These are phyloP conservation scores for Corylus avellana DNA, from an alignment of 306 rosid genomes.

Conservation along the genomic window DNA sequence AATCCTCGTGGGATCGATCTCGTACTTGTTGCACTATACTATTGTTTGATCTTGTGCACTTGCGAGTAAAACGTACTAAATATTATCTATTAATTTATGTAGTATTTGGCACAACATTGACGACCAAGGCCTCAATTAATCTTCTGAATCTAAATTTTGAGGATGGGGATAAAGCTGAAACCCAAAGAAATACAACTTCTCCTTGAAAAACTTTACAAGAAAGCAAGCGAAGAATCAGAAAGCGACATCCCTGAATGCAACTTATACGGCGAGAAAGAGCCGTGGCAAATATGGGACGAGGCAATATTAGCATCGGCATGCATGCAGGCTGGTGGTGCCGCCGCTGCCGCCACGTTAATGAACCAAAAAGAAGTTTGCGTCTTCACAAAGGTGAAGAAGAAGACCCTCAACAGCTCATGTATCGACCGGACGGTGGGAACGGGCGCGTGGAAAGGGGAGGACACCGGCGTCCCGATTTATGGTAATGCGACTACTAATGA, in stretches of 20 bases:
- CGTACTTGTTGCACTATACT: too few species aligned
- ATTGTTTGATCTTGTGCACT: too few species aligned
- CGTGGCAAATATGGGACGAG: not conserved
- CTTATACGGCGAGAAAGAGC: not conserved
- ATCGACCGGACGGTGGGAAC: not conserved
- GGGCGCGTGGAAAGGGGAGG: not conserved
- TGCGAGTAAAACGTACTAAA: too few species aligned
- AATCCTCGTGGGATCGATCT: too few species aligned
- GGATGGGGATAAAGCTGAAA: not conserved
- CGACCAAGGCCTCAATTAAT: too few species aligned
- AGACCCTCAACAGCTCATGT: not conserved
- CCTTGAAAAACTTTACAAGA: not conserved
- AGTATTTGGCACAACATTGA: too few species aligned
- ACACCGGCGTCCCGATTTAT: not conserved
- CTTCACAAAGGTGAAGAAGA: slow-evolving; percentile 2
- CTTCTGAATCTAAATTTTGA: too few species aligned
- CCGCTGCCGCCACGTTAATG: not conserved
- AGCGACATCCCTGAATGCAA: not conserved
- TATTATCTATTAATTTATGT: too few species aligned
- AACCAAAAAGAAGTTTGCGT: not conserved
- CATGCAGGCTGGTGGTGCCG: too few species aligned
- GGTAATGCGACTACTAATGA: not conserved
- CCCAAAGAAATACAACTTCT: not conserved
- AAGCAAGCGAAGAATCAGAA: not conserved
- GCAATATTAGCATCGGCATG: not conserved